These are phyloP conservation scores for Alternaria sp. DNA, from an alignment of 2,329 filamentous ascomycete species.

Conservation along the genomic window DNA sequence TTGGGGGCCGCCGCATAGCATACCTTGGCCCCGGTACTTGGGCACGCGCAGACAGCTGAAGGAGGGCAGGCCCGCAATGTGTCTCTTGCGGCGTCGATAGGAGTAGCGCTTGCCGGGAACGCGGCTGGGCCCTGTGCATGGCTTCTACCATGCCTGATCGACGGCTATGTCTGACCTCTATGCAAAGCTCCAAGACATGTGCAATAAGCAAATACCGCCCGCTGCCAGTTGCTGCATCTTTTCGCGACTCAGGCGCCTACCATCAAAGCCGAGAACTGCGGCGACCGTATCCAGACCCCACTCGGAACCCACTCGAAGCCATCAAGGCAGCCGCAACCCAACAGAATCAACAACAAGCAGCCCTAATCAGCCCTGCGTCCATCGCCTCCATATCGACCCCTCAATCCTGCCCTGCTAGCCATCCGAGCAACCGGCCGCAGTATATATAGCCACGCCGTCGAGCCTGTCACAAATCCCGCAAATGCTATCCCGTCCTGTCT, in stretches of 20 bases:
- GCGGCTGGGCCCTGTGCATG: conserved; percentile 19
- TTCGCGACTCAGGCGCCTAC: conserved; percentile 3
- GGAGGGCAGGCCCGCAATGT: conserved; percentile 26
- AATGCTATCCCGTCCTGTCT: background rate
- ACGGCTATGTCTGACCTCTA: conserved; percentile 3
- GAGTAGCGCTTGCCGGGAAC: conserved; percentile 20
- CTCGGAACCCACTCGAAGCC: conserved; percentile 3
- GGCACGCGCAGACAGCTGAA: conserved; percentile 27
- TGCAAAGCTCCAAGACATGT: conserved; percentile 2
- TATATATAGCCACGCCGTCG: background rate
- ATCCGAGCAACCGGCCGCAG: background rate
- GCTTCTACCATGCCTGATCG: conserved; percentile 6
- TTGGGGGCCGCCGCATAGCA: conserved; percentile 27
- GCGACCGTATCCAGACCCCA: background rate
- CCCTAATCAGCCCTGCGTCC: background rate
- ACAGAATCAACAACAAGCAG: background rate
- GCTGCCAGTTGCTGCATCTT: conserved; percentile 8
- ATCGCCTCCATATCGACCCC: background rate
- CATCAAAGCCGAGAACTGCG: background rate
- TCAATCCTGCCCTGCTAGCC: background rate
- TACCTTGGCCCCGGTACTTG: conserved; percentile 27
- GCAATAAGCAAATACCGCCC: conserved; percentile 9
- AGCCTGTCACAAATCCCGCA: conserved; percentile 13
- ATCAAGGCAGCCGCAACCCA: conserved; percentile 1
- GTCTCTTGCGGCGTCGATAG: conserved; percentile 15